Conservation (phyloP, 257 asterid genomes). For the Phtheirospermum japonicum region DNA sequence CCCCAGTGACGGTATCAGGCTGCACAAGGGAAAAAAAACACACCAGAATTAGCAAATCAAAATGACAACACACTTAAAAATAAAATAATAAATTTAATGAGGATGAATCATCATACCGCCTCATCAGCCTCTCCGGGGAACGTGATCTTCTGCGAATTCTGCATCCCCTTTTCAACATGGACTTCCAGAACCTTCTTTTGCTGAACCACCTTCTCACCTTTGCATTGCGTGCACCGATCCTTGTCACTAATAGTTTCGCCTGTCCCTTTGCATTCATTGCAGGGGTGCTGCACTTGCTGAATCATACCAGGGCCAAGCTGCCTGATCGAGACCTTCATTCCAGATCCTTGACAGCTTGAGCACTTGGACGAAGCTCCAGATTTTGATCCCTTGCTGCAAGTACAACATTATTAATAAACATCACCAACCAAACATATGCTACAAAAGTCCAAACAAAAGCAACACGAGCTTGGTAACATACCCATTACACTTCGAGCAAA, state of each 20-base stretch:
- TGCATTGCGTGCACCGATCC: slow-evolving; percentile 67
- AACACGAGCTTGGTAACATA: slow-evolving; percentile 18
- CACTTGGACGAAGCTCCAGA: slow-evolving; percentile 66
- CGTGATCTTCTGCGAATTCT: slow-evolving; percentile 60
- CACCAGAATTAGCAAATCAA: not conserved
- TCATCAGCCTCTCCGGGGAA: slow-evolving; percentile 85
- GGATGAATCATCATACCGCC: slow-evolving; percentile 36
- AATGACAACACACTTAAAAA: not conserved
- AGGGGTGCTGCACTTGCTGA: slow-evolving; percentile 78
- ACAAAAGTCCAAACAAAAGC: not conserved
- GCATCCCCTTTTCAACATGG: slow-evolving; percentile 73
- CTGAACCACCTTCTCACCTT: slow-evolving; percentile 61
- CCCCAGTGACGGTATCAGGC: slow-evolving; percentile 74
- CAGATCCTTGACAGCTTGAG: slow-evolving; percentile 64
- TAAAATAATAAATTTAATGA: not conserved
- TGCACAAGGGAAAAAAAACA: slow-evolving; percentile 30
- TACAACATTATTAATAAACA: not conserved
- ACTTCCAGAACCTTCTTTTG: slow-evolving; percentile 75
- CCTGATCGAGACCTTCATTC: slow-evolving; percentile 64
- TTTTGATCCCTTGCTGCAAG: slow-evolving; percentile 62
- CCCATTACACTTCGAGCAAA: slow-evolving; percentile 73
- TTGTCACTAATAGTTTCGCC: slow-evolving; percentile 62
- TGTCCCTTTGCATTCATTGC: slow-evolving; percentile 67
- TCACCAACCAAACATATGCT: not conserved
- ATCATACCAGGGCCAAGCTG: slow-evolving; percentile 70